Evolutionary conservation across 169 alveolate genomes (phyloP), one percentile per base, ranked within the genome.

Genomic region (Cryptosporidium bovis): DNA sequence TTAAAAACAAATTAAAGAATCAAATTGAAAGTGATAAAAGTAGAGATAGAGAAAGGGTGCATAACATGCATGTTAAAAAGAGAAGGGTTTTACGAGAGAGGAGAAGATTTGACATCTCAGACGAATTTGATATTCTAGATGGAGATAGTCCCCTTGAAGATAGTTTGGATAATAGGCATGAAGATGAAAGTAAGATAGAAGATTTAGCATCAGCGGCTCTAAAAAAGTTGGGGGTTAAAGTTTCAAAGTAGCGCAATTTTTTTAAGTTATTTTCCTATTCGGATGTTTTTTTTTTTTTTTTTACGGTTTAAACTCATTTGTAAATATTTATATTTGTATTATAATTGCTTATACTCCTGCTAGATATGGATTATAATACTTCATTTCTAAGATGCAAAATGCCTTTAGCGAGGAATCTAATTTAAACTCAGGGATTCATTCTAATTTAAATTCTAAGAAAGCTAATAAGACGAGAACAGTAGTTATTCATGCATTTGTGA

Each of bases 401-500:
- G 62, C 77, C 18, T 24, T 77, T 18, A 62, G 64, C 34, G 64
- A 50, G 40, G 64, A 48, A 4, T 48, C 64, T 16, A 33, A 33
- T 8, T 34, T 77, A 36, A 46, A 34, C 18, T 44, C 71, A 1
- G 65, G 44, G 12, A 40, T 62, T 60, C 71, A 77, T 44, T 40
- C 87, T 20, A 60, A 40, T 24, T 60, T 77, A 36, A 62, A 77
- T 48, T 16, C 46, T 48, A 62, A 53, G 7, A 62, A 46, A 27
- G 69, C 64, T 12, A 77, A 77, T 12, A 77, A 48, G 51, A 60
- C 87, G 34, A 31, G 87, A 16, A 56, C 40, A 15, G 64, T 77
- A 77, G 71, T 77, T 44, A 62, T 77, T 6, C 87, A 77, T 62
- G 87, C 87, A 40, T 77, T 77, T 62, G 31, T 77, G 44, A 36